Evolutionary conservation across 2,329 filamentous ascomycete species (phyloP), one percentile per base, ranked within the genome.

Genomic region (Orbilia oligospora): DNA sequence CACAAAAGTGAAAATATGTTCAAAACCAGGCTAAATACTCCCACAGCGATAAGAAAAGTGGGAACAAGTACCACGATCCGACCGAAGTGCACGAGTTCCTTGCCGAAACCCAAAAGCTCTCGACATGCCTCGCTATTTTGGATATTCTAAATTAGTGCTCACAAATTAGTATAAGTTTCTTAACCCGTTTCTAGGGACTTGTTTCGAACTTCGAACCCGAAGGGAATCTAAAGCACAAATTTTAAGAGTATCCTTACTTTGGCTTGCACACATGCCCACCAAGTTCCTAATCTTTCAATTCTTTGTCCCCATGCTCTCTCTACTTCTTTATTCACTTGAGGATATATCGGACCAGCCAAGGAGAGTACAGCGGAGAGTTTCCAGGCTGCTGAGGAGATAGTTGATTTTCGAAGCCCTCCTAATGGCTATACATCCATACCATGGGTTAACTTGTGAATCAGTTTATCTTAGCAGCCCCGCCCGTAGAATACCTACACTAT

Each of bases 271-370:
- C 56, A 61, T n/a, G 56, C 10, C 56, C 56, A 44, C 56, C 56
- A 61, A n/a, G 22, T 18, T 20, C 56, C 56, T 9, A 61, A n/a
- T 27, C 22, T 44, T 18, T 61, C 56, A 27, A 20, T 8, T 6
- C 12, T 61, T 20, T 44, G 33, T 2, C 36, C 56, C 56, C 56
- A 61, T 27, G n/a, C 18, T 27, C 20, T 24, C 16, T 24, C 36
- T 16, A 27, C 22, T 3, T 61, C 56, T 44, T 61, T 61, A 20
- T 44, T 61, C 10, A 61, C 18, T 16, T 20, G 56, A 12, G 56
- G 56, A 44, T 61, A 61, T 24, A 61, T 61, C 36, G 56, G 56
- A 12, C 56, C 36, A 3, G 56, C 56, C 36, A 61, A 44, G 24
- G 56, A 41, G 16, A 61, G 33, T n/a, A 61, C n/a, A 24, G 56